Evolutionary conservation across 179 eudicot genomes (phyloP), one percentile per base, ranked within the genome.

Genomic region (Amaranthus tricolor): DNA sequence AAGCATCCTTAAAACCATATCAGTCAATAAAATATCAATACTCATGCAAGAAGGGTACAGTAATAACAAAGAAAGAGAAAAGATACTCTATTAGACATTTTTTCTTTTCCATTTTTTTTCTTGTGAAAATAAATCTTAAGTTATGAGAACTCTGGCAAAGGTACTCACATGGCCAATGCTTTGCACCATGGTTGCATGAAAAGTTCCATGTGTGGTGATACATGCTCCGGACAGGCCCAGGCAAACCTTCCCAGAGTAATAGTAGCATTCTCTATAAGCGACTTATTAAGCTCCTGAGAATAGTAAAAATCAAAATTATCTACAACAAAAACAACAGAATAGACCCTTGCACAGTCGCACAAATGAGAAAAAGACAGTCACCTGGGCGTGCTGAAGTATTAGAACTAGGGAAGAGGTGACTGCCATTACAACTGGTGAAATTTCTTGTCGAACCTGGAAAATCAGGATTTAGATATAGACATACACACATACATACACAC

Each of bases 151-250:
- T 52, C 49, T 17, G 70, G 31, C 16, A 61, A 75, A 75, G 17
- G 43, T 77, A 79, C 98, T 82, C 86, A 94, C 98, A 84, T 90
- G 68, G 96, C 81, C 74, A 94, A 82, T 57, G 98, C 93, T 77
- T 62, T 77, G 79, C 97, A 94, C 98, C 99, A 95, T 43, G 96
- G 74, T 77, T 93, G 97, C 87, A 95, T 84, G 79, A 95, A 95
- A 85, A 93, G 98, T 78, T 90, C 98, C 97, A 95, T 93, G 78
- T 93, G 96, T 16, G 98, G 98, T 64, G 99, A 84, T 64, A 95
- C 95, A 74, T 88, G 88, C 80, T 95, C 97, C 21, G 99, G 99
- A 82, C 99, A 95, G 62, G 89, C 99, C 93, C 95, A 95, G 0
- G 98, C 98, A 74, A 95, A 87, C 73, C 99, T 87, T 73, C 99